A percentile compares a stretch with the other conserved stretches of the same genome.
phyloP scores from a whole-genome alignment of 306 rosid genomes.

The Gastrolobium villosum region DNA sequence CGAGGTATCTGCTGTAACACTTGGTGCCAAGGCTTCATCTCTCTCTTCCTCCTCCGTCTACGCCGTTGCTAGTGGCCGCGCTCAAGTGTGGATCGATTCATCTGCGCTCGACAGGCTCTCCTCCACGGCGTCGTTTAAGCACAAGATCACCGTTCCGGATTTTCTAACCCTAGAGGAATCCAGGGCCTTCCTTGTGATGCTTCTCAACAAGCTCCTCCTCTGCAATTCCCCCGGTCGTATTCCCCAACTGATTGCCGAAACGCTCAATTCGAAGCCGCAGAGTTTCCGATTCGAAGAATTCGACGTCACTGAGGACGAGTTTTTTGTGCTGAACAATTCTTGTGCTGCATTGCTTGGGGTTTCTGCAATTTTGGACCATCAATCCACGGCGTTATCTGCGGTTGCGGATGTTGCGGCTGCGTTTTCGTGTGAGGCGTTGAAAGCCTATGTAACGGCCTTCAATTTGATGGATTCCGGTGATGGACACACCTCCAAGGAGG shows the following conservation, averaged over 20 bases:
- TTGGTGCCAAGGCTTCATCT: slow-evolving; percentile 85
- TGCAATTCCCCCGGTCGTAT: slow-evolving; percentile 43
- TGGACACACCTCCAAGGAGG: slow-evolving; percentile 73
- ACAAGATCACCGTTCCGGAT: slow-evolving; percentile 54
- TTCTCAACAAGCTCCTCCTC: slow-evolving; percentile 73
- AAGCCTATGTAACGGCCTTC: slow-evolving; percentile 70
- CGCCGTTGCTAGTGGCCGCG: slow-evolving; percentile 61
- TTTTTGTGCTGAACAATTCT: slow-evolving; percentile 44
- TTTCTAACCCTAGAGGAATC: slow-evolving; percentile 56
- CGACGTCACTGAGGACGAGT: slow-evolving; percentile 66
- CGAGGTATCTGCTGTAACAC: slow-evolving; percentile 57
- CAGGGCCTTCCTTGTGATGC: slow-evolving; percentile 66
- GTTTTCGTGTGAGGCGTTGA: slow-evolving; percentile 82
- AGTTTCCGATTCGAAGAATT: slow-evolving; percentile 42
- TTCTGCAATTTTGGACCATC: slow-evolving; percentile 70
- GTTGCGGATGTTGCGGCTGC: slow-evolving; percentile 73
- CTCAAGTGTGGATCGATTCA: slow-evolving; percentile 69
- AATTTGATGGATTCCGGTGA: slow-evolving; percentile 82
- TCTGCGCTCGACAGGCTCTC: slow-evolving; percentile 69
- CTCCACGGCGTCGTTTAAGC: slow-evolving; percentile 41
- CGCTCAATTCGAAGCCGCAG: slow-evolving; percentile 50
- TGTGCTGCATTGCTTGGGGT: slow-evolving; percentile 56
- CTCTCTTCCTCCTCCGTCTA: slow-evolving; percentile 72
- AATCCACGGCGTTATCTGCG: slow-evolving; percentile 58
- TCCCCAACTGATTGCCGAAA: slow-evolving; percentile 58